These are phyloP conservation scores for Ceratobasidium sp. DNA, from an alignment of 1,284 basidiomycete genomes.

Conservation along the genomic window DNA sequence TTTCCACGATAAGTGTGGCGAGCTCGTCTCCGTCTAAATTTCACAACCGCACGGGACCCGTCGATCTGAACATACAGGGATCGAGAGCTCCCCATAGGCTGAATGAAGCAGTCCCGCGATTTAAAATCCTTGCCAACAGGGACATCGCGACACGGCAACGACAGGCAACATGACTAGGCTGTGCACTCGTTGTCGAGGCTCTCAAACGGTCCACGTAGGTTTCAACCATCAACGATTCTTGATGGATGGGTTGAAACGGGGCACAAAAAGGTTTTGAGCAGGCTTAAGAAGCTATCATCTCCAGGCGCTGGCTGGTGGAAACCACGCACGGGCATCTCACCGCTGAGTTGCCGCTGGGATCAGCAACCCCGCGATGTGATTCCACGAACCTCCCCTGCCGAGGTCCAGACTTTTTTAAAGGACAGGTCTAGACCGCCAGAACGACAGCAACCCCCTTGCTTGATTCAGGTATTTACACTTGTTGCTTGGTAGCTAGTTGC, in stretches of 20 bases:
- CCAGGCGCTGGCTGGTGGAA: no score
- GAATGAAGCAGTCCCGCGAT: no score
- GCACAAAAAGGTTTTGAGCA: not conserved
- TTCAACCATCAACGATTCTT: not conserved
- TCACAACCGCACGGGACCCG: no score
- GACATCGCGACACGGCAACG: not conserved
- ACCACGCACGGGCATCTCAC: no score
- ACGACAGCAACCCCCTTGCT: not conserved
- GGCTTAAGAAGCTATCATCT: no score
- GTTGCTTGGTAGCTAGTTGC: constrained; percentile 8
- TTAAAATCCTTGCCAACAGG: not conserved
- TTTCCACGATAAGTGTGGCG: not conserved
- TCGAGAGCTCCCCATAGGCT: no score
- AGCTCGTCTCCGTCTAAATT: not conserved
- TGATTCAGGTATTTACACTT: constrained; percentile 28
- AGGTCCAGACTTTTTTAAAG: not conserved
- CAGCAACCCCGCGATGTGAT: no score
- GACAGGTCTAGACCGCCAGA: constrained; percentile 8
- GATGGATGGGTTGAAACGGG: not conserved
- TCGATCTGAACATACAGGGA: no score
- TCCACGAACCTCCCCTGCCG: not conserved
- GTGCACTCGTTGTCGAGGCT: not conserved
- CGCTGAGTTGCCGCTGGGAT: no score
- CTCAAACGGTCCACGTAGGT: not conserved
- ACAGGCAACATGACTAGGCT: not conserved